Evolutionary conservation across 1,284 basidiomycete genomes (phyloP), one percentile per base, ranked within the genome.

Genomic region (Ustilago shanxiensis): DNA sequence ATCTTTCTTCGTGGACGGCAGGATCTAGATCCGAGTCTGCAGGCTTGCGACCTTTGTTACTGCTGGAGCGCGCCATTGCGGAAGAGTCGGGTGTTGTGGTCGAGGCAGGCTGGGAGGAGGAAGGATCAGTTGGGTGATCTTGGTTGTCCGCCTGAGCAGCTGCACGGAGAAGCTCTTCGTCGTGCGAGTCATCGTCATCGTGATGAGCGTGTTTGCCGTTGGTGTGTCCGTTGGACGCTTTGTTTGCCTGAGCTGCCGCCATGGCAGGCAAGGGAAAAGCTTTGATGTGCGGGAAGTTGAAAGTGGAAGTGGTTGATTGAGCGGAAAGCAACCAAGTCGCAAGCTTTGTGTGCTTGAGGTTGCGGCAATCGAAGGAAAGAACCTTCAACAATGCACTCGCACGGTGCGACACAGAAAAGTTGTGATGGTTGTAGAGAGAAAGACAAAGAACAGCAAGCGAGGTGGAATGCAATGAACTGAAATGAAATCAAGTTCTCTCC

Each of bases 111-210:
- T 49, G 47, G 5, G 66, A 47, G 1, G 53, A 35, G 53, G 55
- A 47, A 10, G 44, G 39, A 37, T 63, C 51, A 37, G 60, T 14
- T 14, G 63, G 24, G 18, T 59, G 39, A 47, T 73, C 62, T 33
- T 60, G 71, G 35, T 69, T 56, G 24, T 77, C 73, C 22, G 65
- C 69, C 20, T 72, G 69, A 33, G 70, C 61, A 41, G 74, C 74
- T 41, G 74, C 69, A 29, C 66, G 66, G 20, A 77, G 63, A 29
- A 72, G 74, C 87, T 93, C 72, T 92, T 91, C 81, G 89, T 94
- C 44, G 61, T 67, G 65, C 28, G 57, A 58, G 22, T 71, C 68
- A 37, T 72, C 65, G 39, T 74, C 72, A 7, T 74, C 41, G 44
- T 66, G 63, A 18, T 64, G 60, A 11, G 54, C 28, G 50, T 51